Percentiles rank a stretch among this genome's conserved stretches.
Conservation (phyloP, 176 grass and related monocot species). For the Poa pratensis region DNA sequence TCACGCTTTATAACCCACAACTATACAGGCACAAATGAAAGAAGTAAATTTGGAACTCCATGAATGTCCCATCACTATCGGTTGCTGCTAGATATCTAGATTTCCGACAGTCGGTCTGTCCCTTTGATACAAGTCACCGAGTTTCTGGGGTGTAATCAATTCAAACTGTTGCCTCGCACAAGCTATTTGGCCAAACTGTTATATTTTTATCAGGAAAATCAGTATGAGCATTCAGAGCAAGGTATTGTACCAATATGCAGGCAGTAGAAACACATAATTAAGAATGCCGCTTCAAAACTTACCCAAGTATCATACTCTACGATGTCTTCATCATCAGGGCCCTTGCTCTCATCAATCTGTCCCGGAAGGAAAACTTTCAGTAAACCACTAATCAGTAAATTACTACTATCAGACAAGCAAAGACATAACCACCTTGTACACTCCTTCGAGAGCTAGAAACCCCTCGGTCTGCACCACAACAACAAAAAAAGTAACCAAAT, state of each 20-base stretch:
- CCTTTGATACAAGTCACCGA: background rate
- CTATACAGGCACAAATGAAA: background rate
- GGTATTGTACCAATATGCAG: background rate
- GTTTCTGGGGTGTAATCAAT: background rate
- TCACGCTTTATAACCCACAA: background rate
- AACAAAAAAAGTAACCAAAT: conserved; percentile 6
- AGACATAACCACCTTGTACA: conserved; percentile 27
- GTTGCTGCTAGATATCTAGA: background rate
- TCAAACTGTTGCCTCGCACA: background rate
- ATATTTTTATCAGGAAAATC: background rate
- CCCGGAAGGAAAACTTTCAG: conserved; percentile 33
- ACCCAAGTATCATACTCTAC: conserved; percentile 65
- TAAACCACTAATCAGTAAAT: background rate
- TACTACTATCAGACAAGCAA: background rate
- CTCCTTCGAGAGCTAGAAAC: conserved; percentile 70
- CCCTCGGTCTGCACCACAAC: conserved; percentile 51
- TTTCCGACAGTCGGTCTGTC: background rate
- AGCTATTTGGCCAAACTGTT: background rate
- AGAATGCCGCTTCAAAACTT: conserved; percentile 26
- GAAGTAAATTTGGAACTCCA: background rate
- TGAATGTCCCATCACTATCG: background rate
- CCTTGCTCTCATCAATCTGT: conserved; percentile 22
- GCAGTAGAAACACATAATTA: background rate
- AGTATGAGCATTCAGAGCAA: conserved; percentile 24
- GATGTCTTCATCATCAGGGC: background rate